Evolutionary conservation across 345 rosid genomes (phyloP).

Genomic region (Atalantia buxifolia): DNA sequence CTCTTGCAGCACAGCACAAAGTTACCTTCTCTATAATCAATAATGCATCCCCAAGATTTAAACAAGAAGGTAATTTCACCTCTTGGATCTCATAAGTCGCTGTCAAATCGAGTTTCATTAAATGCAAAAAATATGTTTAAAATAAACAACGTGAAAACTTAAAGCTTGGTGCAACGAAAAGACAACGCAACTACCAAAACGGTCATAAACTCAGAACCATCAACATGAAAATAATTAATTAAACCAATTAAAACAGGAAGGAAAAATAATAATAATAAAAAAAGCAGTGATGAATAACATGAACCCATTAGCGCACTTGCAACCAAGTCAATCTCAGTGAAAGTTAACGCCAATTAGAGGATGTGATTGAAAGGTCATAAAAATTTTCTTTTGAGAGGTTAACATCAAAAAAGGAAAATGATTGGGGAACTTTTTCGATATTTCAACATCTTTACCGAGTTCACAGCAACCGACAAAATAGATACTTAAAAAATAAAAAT

Average conservation of each 20-base stretch:
- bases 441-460: conserved; percentile 20
- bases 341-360: neutral
- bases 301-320: neutral
- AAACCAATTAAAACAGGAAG: neutral
- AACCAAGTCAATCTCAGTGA: conserved; percentile 4
- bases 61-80: conserved; percentile 8
- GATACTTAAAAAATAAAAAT: neutral
- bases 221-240: conserved; percentile 5
- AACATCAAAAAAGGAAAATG: conserved; percentile 22
- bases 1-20: neutral
- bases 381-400: neutral
- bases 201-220: conserved; percentile 20
- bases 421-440: conserved; percentile 22
- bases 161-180: conserved; percentile 25
- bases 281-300: neutral
- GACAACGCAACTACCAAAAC: conserved; percentile 54
- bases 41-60: neutral
- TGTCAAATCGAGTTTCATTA: conserved; percentile 11
- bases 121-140: neutral
- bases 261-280: too few species aligned
- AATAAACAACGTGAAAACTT: neutral
- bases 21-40: too few species aligned
- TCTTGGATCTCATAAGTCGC: conserved; percentile 27
- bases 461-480: conserved; percentile 37
- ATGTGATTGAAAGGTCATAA: neutral